Evolutionary conservation across 768 basidiomycete species (phyloP), one percentile per base, ranked within the genome.

Genomic region (Russula sp.): DNA sequence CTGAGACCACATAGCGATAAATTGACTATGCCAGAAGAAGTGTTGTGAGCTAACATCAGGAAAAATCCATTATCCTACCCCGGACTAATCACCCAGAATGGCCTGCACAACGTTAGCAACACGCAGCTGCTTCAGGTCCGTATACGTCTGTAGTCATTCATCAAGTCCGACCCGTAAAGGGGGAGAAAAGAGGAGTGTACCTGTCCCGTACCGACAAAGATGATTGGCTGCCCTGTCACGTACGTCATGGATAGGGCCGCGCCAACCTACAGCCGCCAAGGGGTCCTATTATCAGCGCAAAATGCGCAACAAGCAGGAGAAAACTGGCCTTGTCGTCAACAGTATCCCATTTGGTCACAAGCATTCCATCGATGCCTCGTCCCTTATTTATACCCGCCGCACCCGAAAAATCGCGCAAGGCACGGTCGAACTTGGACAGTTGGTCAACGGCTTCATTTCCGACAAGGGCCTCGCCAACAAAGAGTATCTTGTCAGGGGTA

Each of bases 371-470:
- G 64, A 99, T 96, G 6, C 97, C 97, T 22, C 97, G 84, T 52
- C 87, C 87, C 71, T 85, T 84, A 18, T 83, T 83, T 34, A 77
- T 74, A 34, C 54, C 42, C 14, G 71, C 74, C 0, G 85, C 82
- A 18, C 86, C 83, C 7, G 93, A 93, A 69, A 98, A 98, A 70
- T 99, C 94, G 25, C 88, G 85, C 61, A 99, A 74, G 1, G 95
- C 88, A 18, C 94, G 86, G 71, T 99, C 95, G 71, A 99, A 99
- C 74, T 98, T 98, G 56, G 87, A 88, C 57, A 98, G 76, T 68
- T 99, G 97, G 76, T 99, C 97, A 32, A 98, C 95, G 1, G 97
- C 97, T 74, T 99, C 97, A 72, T 99, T 99, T 7, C 97, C 97
- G 7, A 98, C 97, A 43, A 98, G 78, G 0, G 97, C 97, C 73